Evolutionary conservation across 805 yeast species (phyloP), one percentile per base, ranked within the genome.

Genomic region (Saturnispora gosingensis): DNA sequence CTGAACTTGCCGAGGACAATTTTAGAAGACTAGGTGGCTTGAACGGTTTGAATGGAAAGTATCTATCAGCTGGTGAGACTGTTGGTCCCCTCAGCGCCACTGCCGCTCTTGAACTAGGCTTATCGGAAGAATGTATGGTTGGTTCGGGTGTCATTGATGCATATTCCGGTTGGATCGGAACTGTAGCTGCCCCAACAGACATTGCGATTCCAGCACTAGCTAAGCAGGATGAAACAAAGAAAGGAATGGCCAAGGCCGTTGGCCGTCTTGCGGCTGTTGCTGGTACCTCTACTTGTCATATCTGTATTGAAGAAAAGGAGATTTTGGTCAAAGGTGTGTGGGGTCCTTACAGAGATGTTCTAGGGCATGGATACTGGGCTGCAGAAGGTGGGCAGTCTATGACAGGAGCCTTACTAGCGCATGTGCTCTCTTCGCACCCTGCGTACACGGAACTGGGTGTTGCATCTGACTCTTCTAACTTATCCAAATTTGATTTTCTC

Each of bases 341-440:
- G 99, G 99, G 99, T 13, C 99, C 99, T 2, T 93, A 93, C 69
- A 77, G 89, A 61, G 96, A 90, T 67, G 96, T 88, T 5, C 76
- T 91, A 73, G 85, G 95, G n/a, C 84, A 85, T 28, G 88, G 82
- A 5, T 83, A 74, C 62, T 93, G 98, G 98, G 75, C 90, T 57
- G 96, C 98, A 13, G 99, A 93, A 70, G 99, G 99, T 64, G 99
- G 99, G n/a, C 99, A 93, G 68, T 84, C 95, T 15, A 86, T 96
- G 65, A 93, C 99, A 2, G 99, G 99, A 59, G 97, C 95, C 30
- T 76, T 93, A 39, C 75, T 93, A 56, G 91, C 93, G 2, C 95
- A 88, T 67, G 91, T 91, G 15, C 68, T 93, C 55, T 75, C 87
- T 11, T 83, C 87, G 9, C 98, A 93, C 64, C 97, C 97, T 0